These are phyloP conservation scores for Fusarium robinianum DNA, from an alignment of 2,329 filamentous ascomycete genomes.

Conservation along the genomic window DNA sequence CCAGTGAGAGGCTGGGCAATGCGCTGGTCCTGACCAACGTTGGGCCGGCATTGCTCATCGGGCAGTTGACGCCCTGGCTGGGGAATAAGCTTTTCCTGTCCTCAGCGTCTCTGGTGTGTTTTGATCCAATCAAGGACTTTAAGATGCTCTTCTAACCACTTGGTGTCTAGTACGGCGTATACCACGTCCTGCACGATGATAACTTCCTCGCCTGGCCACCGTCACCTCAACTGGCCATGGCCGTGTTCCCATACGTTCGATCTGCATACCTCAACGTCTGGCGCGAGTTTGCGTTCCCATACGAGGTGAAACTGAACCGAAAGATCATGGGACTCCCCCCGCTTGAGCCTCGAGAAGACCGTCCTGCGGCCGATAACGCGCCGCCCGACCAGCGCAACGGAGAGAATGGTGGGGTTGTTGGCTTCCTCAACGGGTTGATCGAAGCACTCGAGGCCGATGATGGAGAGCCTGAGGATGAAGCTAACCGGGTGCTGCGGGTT, in stretches of 20 bases:
- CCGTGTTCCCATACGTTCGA: conserved; percentile 53
- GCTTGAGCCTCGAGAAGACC: conserved; percentile 33
- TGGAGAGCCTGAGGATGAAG: conserved; percentile 32
- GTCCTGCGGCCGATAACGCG: conserved; percentile 17
- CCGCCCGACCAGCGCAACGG: conserved; percentile 29
- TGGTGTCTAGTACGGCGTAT: conserved; percentile 50
- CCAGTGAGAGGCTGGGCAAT: conserved; percentile 40
- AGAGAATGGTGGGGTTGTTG: conserved; percentile 41
- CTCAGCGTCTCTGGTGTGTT: conserved; percentile 47
- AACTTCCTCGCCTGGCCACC: conserved; percentile 58
- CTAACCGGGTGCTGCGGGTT: conserved; percentile 22
- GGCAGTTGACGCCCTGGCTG: conserved; percentile 50
- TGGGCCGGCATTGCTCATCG: conserved; percentile 51
- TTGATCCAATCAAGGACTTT: too few relatives aligned
- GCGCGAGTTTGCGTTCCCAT: conserved; percentile 49
- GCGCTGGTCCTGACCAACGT: conserved; percentile 49
- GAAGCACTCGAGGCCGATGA: conserved; percentile 45
- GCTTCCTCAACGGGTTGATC: conserved; percentile 44
- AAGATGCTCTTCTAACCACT: not conserved
- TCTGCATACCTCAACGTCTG: conserved; percentile 53
- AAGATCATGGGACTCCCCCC: conserved; percentile 49
- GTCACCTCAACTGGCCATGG: conserved; percentile 55
- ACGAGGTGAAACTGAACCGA: conserved; percentile 55
- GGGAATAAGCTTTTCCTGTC: conserved; percentile 50
- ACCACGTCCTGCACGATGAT: conserved; percentile 50